phyloP scores from a whole-genome alignment of 1,284 basidiomycete genomes.

The Fomitopsis betulina region DNA sequence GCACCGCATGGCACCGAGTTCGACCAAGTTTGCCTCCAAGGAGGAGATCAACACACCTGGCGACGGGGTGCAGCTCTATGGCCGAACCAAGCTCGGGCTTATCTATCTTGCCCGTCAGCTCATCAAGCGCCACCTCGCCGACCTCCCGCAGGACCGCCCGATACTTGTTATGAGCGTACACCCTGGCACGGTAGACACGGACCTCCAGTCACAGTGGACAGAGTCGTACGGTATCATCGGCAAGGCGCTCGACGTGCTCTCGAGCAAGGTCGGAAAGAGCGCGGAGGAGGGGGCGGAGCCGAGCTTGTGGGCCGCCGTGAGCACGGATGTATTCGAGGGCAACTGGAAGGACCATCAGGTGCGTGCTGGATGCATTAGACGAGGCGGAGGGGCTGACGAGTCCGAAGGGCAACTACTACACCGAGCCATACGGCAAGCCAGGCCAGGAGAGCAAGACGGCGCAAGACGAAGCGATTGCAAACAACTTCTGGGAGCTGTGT shows the following conservation, averaged over 20 bases:
- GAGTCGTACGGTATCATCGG: slow-evolving; percentile 25
- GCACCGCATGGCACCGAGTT: slow-evolving; percentile 21
- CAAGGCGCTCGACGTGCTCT: slow-evolving; percentile 18
- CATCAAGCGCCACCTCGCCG: slow-evolving; percentile 20
- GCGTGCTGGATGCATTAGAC: neutral
- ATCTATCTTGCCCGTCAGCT: slow-evolving; percentile 24
- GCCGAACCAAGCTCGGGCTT: slow-evolving; percentile 24
- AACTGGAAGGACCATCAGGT: slow-evolving; percentile 30
- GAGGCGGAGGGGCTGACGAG: neutral
- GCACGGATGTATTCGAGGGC: slow-evolving; percentile 23
- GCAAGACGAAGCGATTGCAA: slow-evolving; percentile 18
- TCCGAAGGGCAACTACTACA: slow-evolving; percentile 26
- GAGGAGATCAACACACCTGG: slow-evolving; percentile 25
- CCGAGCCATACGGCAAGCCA: slow-evolving; percentile 25
- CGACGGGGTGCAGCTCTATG: slow-evolving; percentile 24
- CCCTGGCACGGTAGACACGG: slow-evolving; percentile 28
- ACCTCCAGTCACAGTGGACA: slow-evolving; percentile 24
- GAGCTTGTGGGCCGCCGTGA: slow-evolving; percentile 28
- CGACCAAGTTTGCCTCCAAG: slow-evolving; percentile 23
- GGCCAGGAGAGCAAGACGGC: slow-evolving; percentile 22
- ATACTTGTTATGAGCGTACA: slow-evolving; percentile 28
- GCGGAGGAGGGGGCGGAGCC: slow-evolving; percentile 28
- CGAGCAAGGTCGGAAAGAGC: slow-evolving; percentile 21
- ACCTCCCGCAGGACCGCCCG: slow-evolving; percentile 11
- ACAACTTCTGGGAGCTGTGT: slow-evolving; percentile 26